phyloP scores from a whole-genome alignment of 2,329 filamentous ascomycete genomes.

The Aspergillus nomiae region DNA sequence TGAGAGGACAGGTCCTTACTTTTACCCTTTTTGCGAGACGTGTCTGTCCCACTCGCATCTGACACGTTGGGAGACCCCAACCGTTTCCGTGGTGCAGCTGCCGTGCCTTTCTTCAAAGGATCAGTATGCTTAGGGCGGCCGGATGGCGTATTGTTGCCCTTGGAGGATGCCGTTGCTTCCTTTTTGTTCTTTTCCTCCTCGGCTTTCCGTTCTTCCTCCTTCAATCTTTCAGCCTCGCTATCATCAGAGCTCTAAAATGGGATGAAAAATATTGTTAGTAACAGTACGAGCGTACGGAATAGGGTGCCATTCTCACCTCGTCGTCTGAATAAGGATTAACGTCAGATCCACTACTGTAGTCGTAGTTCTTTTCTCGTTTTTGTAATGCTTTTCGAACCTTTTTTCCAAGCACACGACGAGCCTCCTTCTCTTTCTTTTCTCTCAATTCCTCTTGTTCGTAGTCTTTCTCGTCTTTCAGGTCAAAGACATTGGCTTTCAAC shows the following conservation, averaged over 20 bases:
- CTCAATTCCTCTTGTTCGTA: slow-evolving; percentile 68
- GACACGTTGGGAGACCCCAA: slow-evolving; percentile 84
- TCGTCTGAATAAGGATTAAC: slow-evolving; percentile 59
- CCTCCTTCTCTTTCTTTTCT: slow-evolving; percentile 65
- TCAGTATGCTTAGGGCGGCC: slow-evolving; percentile 58
- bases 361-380: slow-evolving; percentile 81
- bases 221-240: slow-evolving; percentile 64
- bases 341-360: slow-evolving; percentile 74
- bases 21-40: slow-evolving; percentile 75
- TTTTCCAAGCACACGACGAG: slow-evolving; percentile 72
- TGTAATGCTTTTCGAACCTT: slow-evolving; percentile 76
- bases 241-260: slow-evolving; percentile 58
- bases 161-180: slow-evolving; percentile 62
- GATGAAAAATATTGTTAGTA: slow-evolving; percentile 24
- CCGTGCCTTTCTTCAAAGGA: slow-evolving; percentile 52
- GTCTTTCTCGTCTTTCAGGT: slow-evolving; percentile 71
- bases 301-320: slow-evolving; percentile 43
- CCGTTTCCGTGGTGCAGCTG: slow-evolving; percentile 70
- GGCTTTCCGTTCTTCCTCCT: slow-evolving; percentile 62
- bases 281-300: slow-evolving; percentile 5
- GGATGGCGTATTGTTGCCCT: slow-evolving; percentile 70
- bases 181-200: slow-evolving; percentile 57
- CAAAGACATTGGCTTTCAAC: slow-evolving; percentile 84
- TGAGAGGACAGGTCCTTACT: slow-evolving; percentile 60
- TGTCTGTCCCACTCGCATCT: slow-evolving; percentile 90